Conservation (phyloP, 1,139 yeast genomes). For the Geotrichum citri-aurantii region DNA sequence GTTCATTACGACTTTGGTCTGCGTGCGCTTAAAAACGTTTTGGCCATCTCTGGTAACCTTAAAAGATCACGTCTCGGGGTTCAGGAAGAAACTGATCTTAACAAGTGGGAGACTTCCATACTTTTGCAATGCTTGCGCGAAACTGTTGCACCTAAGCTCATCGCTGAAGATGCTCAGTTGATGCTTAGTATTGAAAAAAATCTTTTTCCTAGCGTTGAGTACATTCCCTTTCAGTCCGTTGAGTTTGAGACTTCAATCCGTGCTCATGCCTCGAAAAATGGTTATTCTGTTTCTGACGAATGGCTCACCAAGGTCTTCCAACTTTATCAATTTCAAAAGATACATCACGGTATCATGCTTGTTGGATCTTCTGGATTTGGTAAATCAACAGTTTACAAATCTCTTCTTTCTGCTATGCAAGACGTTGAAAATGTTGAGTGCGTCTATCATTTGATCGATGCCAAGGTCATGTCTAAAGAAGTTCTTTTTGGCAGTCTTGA, state of each 20-base stretch:
- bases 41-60: conserved; percentile 54
- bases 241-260: conserved; percentile 22
- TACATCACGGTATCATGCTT: conserved; percentile 75
- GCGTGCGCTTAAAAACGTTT: conserved; percentile 65
- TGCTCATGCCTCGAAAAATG: conserved; percentile 28
- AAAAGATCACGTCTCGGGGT: conserved; percentile 31
- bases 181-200: conserved; percentile 36
- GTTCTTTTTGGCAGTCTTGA: conserved; percentile 69
- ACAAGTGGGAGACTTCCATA: conserved; percentile 41
- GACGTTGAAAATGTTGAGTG: conserved; percentile 38
- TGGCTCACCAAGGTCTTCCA: conserved; percentile 61
- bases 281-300: conserved; percentile 32
- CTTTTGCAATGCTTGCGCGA: conserved; percentile 52
- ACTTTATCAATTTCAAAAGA: conserved; percentile 54
- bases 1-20: conserved; percentile 87
- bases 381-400: conserved; percentile 53
- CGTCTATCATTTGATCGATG: conserved; percentile 52
- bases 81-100: conserved; percentile 23
- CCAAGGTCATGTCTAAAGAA: conserved; percentile 66
- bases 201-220: conserved; percentile 31
- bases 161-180: conserved; percentile 44
- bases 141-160: conserved; percentile 60
- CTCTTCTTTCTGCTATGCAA: conserved; percentile 46
- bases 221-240: conserved; percentile 23
- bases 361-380: conserved; percentile 79